Base-by-base conservation (phyloP, 2,329 filamentous ascomycete genomes). In the Grosmannia clavigera region DNA sequence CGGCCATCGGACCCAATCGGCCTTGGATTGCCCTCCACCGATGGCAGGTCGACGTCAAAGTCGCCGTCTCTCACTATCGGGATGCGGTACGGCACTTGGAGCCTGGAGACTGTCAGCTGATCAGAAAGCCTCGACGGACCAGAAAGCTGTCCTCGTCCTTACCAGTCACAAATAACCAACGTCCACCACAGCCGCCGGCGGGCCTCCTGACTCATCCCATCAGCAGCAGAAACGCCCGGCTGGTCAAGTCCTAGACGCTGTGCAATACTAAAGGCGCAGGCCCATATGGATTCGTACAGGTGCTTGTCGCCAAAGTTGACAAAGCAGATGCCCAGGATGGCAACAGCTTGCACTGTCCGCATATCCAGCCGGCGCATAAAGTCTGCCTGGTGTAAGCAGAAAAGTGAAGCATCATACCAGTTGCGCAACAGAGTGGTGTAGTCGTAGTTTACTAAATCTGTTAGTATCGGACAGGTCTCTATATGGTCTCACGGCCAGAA, bases 251-350 rank as follows among this genome's bases (percentile, higher is more conserved):
- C 40, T 10, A 57, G 55, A 6, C n/a, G 14, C 40, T 57, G 55
- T 14, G 38, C 55, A 5, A 33, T 29, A 9, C 55, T 22, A 9
- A 57, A 14, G 38, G 40, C 55, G 7, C 22, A 48, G 11, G 38
- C 16, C 40, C 46, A 54, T 11, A 53, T 16, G 16, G 51, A 33
- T 22, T 33, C 27, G 53, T 57, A 53, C 22, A 64, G 5, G 61
- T 50, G 2, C 65, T 67, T 40, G 59, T 61, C 59, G 35, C 59
- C 59, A 7, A 61, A 19, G 31, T 11, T 61, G 38, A 27, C 33
- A n/a, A 61, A 61, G 25, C 33, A 48, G 25, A 25, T 51, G 27
- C 33, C 31, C 25, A 61, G 40, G 11, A 61, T 43, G 27, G 59
- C 59, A 38, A 51, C 51, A 12, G 59, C n/a, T 33, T 58, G 59